Conservation (phyloP, 306 rosid genomes). For the Prunus davidiana region DNA sequence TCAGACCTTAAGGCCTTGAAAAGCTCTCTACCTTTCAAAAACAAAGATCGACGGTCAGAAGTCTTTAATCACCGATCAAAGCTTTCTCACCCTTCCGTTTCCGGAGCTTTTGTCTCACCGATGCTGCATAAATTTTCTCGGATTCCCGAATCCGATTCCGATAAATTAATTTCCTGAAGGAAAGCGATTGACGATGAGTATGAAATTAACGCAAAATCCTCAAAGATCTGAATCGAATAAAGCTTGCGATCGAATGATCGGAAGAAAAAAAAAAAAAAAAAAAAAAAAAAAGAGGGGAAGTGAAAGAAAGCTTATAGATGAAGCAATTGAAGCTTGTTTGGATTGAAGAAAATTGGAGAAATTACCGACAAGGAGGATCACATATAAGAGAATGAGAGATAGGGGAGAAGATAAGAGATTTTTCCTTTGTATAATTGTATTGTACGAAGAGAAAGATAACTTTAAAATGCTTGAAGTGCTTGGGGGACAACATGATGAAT, state of each 20-base stretch:
- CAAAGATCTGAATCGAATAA: constrained; percentile 20
- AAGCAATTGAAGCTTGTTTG: constrained; percentile 6
- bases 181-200: too few relatives aligned
- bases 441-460: not conserved
- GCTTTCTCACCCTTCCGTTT: constrained; percentile 14
- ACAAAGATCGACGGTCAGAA: constrained; percentile 22
- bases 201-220: not conserved
- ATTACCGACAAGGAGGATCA: constrained; percentile 8
- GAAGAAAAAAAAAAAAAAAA: not conserved
- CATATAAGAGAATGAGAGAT: constrained; percentile 27
- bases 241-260: not conserved
- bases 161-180: not conserved
- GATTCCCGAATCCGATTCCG: constrained; percentile 13
- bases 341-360: not conserved
- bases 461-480: not conserved
- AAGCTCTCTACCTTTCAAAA: constrained; percentile 19
- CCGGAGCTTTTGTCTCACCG: constrained; percentile 5
- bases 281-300: not conserved
- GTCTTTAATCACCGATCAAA: constrained; percentile 39
- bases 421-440: not conserved
- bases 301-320: constrained; percentile 5
- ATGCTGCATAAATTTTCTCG: constrained; percentile 4
- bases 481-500: not conserved
- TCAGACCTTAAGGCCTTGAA: constrained; percentile 20
- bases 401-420: constrained; percentile 49